Conservation (phyloP, 371 early-diverging fungal genomes). For the Choanephora cucurbitarum region DNA sequence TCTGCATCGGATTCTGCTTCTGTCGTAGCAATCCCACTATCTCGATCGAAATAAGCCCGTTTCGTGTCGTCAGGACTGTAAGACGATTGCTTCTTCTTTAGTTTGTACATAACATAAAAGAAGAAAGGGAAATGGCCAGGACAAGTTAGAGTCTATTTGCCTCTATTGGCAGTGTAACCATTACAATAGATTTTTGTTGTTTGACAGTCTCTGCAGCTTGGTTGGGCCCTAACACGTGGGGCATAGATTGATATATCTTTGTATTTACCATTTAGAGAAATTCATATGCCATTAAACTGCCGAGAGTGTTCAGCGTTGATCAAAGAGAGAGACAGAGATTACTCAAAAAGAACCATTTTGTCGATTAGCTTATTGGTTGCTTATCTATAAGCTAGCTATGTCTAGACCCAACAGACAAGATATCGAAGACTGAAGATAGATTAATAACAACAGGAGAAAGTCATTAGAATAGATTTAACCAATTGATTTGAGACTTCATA, state of each 20-base stretch:
- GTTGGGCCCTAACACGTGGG: not conserved
- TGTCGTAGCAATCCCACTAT: conserved; percentile 41
- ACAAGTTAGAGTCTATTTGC: not conserved
- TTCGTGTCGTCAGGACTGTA: not conserved
- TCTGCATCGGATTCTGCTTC: conserved; percentile 41
- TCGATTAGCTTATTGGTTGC: no score
- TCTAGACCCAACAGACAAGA: no score
- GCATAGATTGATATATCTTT: not conserved
- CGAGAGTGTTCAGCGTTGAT: not conserved
- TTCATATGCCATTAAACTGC: not conserved
- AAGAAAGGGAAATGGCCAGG: not conserved
- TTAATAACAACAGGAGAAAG: no score
- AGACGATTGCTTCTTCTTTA: not conserved
- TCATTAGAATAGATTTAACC: no score
- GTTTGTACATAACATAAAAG: not conserved
- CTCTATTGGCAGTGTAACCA: not conserved
- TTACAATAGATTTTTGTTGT: no score
- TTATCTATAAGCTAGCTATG: no score
- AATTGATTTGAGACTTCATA: no score
- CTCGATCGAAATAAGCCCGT: conserved; percentile 22
- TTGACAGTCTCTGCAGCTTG: no score
- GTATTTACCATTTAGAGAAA: not conserved
- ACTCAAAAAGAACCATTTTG: no score
- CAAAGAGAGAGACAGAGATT: no score
- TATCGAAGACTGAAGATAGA: no score